Percentiles rank a stretch among this genome's conserved stretches.
phyloP scores from a whole-genome alignment of 768 basidiomycete species.

The Crassisporium funariophilum region DNA sequence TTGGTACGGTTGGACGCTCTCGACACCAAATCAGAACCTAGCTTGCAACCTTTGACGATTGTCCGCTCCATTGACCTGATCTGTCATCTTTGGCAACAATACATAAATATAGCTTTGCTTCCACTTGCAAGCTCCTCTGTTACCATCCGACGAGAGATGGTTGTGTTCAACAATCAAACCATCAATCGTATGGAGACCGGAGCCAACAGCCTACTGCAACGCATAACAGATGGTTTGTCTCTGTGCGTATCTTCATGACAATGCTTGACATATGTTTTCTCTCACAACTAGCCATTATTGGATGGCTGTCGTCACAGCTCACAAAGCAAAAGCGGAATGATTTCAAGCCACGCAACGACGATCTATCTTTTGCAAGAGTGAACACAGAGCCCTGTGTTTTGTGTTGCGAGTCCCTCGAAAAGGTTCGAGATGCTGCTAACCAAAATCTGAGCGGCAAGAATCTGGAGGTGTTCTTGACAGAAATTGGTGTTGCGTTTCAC shows the following conservation, averaged over 20 bases:
- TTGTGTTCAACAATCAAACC: constrained; percentile 86
- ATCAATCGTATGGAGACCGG: constrained; percentile 84
- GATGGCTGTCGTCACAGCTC: constrained; percentile 76
- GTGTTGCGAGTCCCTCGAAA: constrained; percentile 85
- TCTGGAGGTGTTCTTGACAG: constrained; percentile 86
- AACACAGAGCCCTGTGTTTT: constrained; percentile 92
- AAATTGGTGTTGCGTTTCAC: constrained; percentile 94
- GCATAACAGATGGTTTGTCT: constrained; percentile 74
- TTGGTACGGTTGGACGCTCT: constrained; percentile 68
- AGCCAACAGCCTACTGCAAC: constrained; percentile 78
- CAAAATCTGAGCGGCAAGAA: constrained; percentile 91
- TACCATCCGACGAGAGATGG: constrained; percentile 90
- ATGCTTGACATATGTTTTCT: background rate
- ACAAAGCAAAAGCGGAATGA: constrained; percentile 94
- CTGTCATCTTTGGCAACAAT: constrained; percentile 97
- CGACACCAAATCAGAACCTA: constrained; percentile 83
- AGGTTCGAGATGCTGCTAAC: constrained; percentile 73
- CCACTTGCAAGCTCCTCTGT: constrained; percentile 86
- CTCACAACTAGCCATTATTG: constrained; percentile 55
- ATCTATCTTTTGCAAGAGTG: constrained; percentile 89
- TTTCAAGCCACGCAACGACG: constrained; percentile 96
- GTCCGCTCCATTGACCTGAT: constrained; percentile 81
- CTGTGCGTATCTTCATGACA: constrained; percentile 4
- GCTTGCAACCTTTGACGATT: constrained; percentile 63
- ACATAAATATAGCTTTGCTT: constrained; percentile 86